Evolutionary conservation across 2,329 filamentous ascomycete genomes (phyloP), one percentile per base, ranked within the genome.

Genomic region (Botryotinia narcissicola): DNA sequence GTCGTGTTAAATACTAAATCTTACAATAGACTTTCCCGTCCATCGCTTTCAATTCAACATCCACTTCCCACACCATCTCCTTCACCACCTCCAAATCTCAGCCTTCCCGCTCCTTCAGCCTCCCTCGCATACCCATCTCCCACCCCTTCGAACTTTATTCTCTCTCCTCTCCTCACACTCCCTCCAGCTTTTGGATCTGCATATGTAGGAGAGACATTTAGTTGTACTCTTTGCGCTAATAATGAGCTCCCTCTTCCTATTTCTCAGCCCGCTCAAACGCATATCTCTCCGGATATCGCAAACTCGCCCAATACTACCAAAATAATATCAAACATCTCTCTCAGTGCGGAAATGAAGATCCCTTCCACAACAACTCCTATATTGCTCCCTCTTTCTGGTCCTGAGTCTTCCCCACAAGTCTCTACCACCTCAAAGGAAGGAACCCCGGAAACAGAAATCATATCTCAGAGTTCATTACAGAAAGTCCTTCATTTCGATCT

Each of bases 271-370:
- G n/a, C 22, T 18, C 54, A 59, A 37, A 20, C 40, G 1, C 20
- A 44, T 40, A 48, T 32, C 54, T 37, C 54, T 40, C 42, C 42
- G 20, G 51, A 60, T 16, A 18, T 46, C 4, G 32, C 32, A 16
- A n/a, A 32, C 74, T 84, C 83, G 63, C 68, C 78, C 59, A 75
- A 81, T 0, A 57, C 76, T 8, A 75, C 86, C 76, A 85, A 85
- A 71, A 79, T 76, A 35, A 90, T 97, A 59, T 91, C 90, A 75
- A 92, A 92, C 73, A 92, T 98, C 70, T 89, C 90, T 72, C 93
- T 98, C 78, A 89, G 93, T 73, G 96, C 95, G 0, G 95, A 98
- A 83, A 97, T 99, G 91, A 97, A 98, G 84, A 97, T 95, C 0
- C 95, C 96, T 10, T 85, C 85, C n/a, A 83, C 84, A 3, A 81